Base-by-base conservation (phyloP, 2,329 filamentous ascomycete genomes). In the Monilinia laxa region DNA sequence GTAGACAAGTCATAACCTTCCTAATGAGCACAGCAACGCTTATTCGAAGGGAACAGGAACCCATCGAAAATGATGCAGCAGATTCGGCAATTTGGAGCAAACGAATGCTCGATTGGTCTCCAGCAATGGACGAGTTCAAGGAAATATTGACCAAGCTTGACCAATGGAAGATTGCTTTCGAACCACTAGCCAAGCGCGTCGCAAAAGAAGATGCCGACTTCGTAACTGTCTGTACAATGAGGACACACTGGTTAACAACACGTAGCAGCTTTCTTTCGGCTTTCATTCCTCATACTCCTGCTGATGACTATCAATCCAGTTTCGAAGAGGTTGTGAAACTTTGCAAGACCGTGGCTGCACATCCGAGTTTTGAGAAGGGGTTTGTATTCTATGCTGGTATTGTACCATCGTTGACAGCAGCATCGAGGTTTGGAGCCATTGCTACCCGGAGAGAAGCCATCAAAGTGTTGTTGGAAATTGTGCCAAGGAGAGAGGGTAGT, bases 401-500 rank as follows among this genome's bases (percentile, higher is more conserved):
- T 20, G 45, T 65, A 16, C 55, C 63, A 20, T 52, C 31, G 11
- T 14, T 60, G 12, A 20, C 56, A 4, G 47, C 63, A n/a, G 45
- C 35, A 20, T 38, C 63, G n/a, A 60, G 35, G 28, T 60, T 52
- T 16, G 63, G 54, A 11, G 42, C 35, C 12, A 31, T 60, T 11
- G 16, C 25, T 40, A 52, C 47, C 7, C 45, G 63, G 12, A 65
- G 60, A 31, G 35, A 53, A n/a, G 63, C 45, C 0, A 60, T 65
- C 2, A 45, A 60, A 51, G n/a, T 65, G 12, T 23, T 65, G 20
- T 20, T 65, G 16, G 55, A 45, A 12, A 65, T 65, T 35, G 47
- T 65, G 23, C 55, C 63, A 10, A 60, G 63, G 23, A 65, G 63
- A 65, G 63, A 65, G 49, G 63, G 63, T 18, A 38, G 42, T 20